These are phyloP conservation scores for Senna siamea DNA, from an alignment of 306 rosid genomes.

Conservation along the genomic window DNA sequence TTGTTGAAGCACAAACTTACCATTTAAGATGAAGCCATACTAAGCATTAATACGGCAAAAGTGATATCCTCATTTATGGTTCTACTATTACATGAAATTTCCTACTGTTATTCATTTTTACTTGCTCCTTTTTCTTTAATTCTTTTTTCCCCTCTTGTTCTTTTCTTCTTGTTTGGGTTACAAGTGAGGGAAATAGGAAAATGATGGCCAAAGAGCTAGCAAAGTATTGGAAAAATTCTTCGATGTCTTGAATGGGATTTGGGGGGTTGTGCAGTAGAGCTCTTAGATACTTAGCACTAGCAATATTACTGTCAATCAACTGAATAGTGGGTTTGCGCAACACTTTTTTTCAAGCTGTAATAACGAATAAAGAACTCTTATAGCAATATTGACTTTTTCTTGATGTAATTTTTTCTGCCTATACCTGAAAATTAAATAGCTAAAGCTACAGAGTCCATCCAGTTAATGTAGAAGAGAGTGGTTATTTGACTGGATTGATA, in stretches of 20 bases:
- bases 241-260: background rate
- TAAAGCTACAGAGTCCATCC: background rate
- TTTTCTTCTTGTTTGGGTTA: background rate
- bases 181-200: background rate
- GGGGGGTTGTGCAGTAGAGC: background rate
- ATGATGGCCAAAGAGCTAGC: background rate
- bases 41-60: background rate
- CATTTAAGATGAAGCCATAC: background rate
- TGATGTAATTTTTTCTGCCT: no score
- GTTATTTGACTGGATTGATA: background rate
- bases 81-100: slow-evolving; percentile 7
- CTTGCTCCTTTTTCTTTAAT: background rate
- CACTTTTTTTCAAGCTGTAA: background rate
- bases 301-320: background rate
- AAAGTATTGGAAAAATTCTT: background rate
- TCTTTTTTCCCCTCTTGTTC: background rate
- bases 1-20: slow-evolving; percentile 7
- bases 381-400: no score
- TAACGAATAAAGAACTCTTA: background rate
- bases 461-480: slow-evolving; percentile 5
- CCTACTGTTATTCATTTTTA: slow-evolving; percentile 5
- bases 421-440: no score
- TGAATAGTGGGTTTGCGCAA: background rate
- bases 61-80: background rate
- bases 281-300: slow-evolving; percentile 8